Evolutionary conservation across 768 basidiomycete genomes (phyloP).

Genomic region (Hemileccinum rubropunctum): DNA sequence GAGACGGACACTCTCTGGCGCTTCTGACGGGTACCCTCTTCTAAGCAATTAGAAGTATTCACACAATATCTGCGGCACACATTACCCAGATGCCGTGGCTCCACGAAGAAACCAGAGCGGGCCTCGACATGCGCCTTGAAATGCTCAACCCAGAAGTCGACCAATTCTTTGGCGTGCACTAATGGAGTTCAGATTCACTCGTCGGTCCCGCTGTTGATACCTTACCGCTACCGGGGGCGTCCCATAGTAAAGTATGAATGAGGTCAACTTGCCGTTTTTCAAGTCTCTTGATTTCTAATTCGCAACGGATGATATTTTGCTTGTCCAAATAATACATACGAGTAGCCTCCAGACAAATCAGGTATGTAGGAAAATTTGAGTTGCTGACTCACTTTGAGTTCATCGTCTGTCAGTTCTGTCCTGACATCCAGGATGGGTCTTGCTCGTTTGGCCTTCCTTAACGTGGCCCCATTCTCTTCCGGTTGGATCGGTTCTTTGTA

Average conservation of each 20-base stretch:
- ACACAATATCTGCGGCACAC: not conserved
- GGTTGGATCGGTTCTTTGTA: not conserved
- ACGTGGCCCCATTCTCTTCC: conserved; percentile 1
- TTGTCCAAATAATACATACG: conserved; percentile 65
- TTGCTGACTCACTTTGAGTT: conserved; percentile 56
- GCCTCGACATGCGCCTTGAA: conserved; percentile 71
- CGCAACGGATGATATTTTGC: conserved; percentile 53
- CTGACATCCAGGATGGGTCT: conserved; percentile 65
- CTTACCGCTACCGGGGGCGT: conserved; percentile 63
- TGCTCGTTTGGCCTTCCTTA: conserved; percentile 47
- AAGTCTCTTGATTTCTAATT: conserved; percentile 47
- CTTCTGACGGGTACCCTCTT: conserved; percentile 44
- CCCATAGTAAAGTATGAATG: conserved; percentile 65
- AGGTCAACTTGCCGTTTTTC: conserved; percentile 54
- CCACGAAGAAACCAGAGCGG: conserved; percentile 36
- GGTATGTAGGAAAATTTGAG: not conserved
- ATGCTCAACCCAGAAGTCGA: conserved; percentile 72
- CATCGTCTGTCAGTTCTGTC: conserved; percentile 80
- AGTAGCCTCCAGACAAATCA: conserved; percentile 42
- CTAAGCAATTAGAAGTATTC: conserved; percentile 4
- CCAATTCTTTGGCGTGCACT: conserved; percentile 63
- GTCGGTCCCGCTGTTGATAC: not conserved
- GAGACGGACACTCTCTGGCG: conserved; percentile 39
- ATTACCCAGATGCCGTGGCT: conserved; percentile 12
- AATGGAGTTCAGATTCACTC: conserved; percentile 4